Evolutionary conservation across 108 stramenopile species (phyloP), one percentile per base, ranked within the genome.

Genomic region (Cyclostephanos invisitatus): DNA sequence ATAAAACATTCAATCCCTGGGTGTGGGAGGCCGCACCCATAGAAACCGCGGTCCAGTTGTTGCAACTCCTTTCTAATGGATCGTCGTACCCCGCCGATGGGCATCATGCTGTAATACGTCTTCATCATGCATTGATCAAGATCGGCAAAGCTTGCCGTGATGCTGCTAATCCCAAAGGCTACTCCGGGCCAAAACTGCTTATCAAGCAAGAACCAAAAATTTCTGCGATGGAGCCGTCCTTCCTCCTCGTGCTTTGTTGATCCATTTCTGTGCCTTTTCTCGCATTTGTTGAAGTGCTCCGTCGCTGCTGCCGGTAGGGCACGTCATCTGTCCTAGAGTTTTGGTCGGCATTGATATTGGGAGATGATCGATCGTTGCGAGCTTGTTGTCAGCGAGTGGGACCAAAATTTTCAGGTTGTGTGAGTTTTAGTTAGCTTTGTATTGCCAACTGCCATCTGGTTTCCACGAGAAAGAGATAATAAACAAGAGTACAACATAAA

Each of bases 161-260:
- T 36, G 18, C 28, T 24, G 15, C 70, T 12, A 8, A 70, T 17
- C 3, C 75, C 75, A 44, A 63, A 76, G 0, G 46, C 44, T 4
- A 76, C 40, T 7, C 29, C 28, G 17, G 60, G 60, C 67, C 75
- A 75, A 11, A 75, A 40, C 27, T 68, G 67, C 10, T 24, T 7
- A 7, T 58, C 58, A 32, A 57, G 10, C 2, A 42, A 22, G 27
- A 64, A 64, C 47, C 61, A 62, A 11, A 74, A 21, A 10, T 42
- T n/a, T 0, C 64, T 27, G 17, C 63, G 5, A 29, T 22, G 21
- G 59, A 75, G 47, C 9, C 51, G 7, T n/a, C n/a, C n/a, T n/a
- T 3, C 67, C 56, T 2, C 32, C 53, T 25, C 44, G 28, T 3
- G 49, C 62, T 20, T 62, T 42, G 10, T 68, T 27, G 0, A 75